Conservation (phyloP, 1,139 yeast genomes). For the Protomyces gravidus region DNA sequence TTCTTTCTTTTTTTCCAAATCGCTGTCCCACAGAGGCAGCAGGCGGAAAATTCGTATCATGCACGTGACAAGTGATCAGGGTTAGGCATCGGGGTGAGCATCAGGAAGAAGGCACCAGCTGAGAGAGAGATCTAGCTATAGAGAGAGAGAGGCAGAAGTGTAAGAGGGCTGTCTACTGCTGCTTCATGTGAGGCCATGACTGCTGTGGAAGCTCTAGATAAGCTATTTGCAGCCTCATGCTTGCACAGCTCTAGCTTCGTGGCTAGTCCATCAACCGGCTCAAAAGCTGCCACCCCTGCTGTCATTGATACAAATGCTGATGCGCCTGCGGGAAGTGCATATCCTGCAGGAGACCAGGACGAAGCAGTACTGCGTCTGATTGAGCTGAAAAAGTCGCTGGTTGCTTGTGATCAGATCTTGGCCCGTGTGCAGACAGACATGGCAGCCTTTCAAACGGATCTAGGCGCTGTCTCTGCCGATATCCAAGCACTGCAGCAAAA, state of each 20-base stretch:
- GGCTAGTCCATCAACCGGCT: no score
- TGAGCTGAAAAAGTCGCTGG: slow-evolving; percentile 44
- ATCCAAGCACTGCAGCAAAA: slow-evolving; percentile 56
- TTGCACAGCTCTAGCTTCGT: neutral
- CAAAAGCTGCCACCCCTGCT: neutral
- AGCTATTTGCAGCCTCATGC: neutral
- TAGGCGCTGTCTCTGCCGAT: slow-evolving; percentile 57
- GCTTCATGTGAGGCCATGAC: no score
- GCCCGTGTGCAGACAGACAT: slow-evolving; percentile 46
- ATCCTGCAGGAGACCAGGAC: neutral
- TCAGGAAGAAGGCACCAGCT: no score
- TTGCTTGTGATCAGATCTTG: slow-evolving; percentile 43
- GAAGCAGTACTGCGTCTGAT: slow-evolving; percentile 13
- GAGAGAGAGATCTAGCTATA: no score
- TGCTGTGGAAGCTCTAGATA: neutral
- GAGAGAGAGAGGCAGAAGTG: no score
- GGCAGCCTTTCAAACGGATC: slow-evolving; percentile 52
- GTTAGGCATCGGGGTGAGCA: no score
- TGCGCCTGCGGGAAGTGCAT: neutral
- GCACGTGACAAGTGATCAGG: no score
- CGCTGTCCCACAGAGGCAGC: neutral
- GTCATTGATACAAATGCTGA: neutral
- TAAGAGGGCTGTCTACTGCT: no score
- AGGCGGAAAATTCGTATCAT: no score
- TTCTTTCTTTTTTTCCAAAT: neutral